These are phyloP conservation scores for Immersiporthe knoxdaviesiana DNA, from an alignment of 2,329 filamentous ascomycete genomes.

Conservation along the genomic window DNA sequence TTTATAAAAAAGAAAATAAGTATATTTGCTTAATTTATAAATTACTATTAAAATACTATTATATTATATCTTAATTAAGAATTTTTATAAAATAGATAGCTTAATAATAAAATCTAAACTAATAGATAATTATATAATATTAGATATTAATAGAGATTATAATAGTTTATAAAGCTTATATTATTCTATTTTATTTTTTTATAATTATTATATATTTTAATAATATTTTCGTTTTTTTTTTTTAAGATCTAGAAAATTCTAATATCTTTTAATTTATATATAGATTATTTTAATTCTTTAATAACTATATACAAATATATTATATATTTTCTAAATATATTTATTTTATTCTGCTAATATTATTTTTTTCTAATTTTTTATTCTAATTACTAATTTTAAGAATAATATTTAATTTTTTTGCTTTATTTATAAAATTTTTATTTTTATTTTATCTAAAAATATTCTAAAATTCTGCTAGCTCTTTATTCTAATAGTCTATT, in stretches of 20 bases:
- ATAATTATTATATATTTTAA: background rate
- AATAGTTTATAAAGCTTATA: slow-evolving; percentile 17
- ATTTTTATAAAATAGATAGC: too few relatives aligned
- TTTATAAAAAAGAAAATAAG: background rate
- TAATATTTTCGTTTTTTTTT: background rate
- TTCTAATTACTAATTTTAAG: background rate
- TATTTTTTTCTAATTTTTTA: background rate
- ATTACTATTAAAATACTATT: too few relatives aligned
- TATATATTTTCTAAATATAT: too few relatives aligned
- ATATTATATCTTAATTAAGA: too few relatives aligned
- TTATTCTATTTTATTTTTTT: background rate
- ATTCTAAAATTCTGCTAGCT: background rate
- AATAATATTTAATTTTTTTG: background rate
- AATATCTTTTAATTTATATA: background rate
- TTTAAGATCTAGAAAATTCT: background rate
- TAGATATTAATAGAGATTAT: background rate
- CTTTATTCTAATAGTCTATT: background rate
- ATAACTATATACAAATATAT: too few relatives aligned
- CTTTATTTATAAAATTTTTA: background rate
- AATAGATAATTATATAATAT: background rate
- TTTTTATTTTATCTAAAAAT: background rate
- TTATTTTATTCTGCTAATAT: background rate
- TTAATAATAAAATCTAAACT: slow-evolving; percentile 25
- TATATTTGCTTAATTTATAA: too few relatives aligned
- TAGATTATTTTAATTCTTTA: background rate